A percentile compares a stretch with the other conserved stretches of the same genome.
These are phyloP conservation scores for Pyrenophora teres DNA, from an alignment of 2,329 filamentous ascomycete genomes.

Conservation along the genomic window DNA sequence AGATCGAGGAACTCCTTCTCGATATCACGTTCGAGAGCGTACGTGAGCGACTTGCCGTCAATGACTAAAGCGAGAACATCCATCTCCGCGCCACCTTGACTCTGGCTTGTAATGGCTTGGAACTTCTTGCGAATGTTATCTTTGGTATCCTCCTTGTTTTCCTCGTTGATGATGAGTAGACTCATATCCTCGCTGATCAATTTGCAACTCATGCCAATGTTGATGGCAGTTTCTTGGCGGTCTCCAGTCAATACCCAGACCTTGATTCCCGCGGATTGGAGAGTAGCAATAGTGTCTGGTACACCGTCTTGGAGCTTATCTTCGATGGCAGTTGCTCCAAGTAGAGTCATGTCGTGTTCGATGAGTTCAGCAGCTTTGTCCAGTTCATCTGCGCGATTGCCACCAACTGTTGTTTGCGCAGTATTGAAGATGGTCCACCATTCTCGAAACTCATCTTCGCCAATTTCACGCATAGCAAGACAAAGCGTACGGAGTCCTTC, in stretches of 20 bases:
- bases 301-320: conserved; percentile 96
- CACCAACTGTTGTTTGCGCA: conserved; percentile 86
- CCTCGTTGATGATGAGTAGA: conserved; percentile 93
- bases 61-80: conserved; percentile 92
- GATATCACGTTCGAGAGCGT: conserved; percentile 87
- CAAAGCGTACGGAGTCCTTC: conserved; percentile 95
- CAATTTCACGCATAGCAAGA: conserved; percentile 89
- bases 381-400: conserved; percentile 89
- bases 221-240: conserved; percentile 97
- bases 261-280: conserved; percentile 97
- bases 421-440: conserved; percentile 88
- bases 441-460: conserved; percentile 84
- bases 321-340: conserved; percentile 96
- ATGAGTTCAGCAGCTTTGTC: conserved; percentile 97
- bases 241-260: conserved; percentile 98
- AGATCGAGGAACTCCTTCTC: conserved; percentile 93
- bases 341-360: conserved; percentile 85
- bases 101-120: conserved; percentile 84
- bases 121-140: conserved; percentile 94
- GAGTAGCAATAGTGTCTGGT: conserved; percentile 94
- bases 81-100: conserved; percentile 73
- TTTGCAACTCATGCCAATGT: conserved; percentile 99
- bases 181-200: conserved; percentile 99
- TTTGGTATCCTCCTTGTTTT: conserved; percentile 74
- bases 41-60: conserved; percentile 94